phyloP scores from a whole-genome alignment of 208 protist species.

The Acanthamoeba lenticulata region DNA sequence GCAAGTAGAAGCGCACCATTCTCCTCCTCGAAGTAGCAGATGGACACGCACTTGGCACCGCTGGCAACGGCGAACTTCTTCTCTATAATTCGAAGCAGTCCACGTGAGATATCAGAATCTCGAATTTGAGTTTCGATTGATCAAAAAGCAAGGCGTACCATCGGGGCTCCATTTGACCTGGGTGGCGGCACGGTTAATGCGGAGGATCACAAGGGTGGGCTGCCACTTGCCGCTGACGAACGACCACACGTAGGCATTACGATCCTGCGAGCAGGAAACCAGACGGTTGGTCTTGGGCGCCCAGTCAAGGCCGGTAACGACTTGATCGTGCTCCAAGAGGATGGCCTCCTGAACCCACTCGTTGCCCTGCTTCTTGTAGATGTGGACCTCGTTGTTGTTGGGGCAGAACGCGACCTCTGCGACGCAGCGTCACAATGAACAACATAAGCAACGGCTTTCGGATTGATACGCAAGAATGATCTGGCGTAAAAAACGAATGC shows the following conservation, averaged over 20 bases:
- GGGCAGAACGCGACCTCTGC: conserved; percentile 89
- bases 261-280: conserved; percentile 92
- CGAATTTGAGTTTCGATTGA: too few relatives aligned
- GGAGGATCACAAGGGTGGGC: conserved; percentile 92
- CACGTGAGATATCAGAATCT: background rate
- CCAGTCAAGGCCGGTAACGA: conserved; percentile 93
- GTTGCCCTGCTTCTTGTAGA: conserved; percentile 85
- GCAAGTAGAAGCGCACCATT: conserved; percentile 74
- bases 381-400: conserved; percentile 89
- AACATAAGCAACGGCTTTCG: background rate
- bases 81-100: conserved; percentile 82
- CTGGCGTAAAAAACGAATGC: background rate
- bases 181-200: conserved; percentile 89
- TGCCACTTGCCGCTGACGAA: conserved; percentile 86
- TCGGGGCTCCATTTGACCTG: conserved; percentile 88
- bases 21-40: conserved; percentile 94
- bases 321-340: conserved; percentile 87
- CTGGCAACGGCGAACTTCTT: conserved; percentile 93
- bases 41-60: conserved; percentile 87
- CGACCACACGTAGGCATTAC: conserved; percentile 96
- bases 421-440: background rate
- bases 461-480: too few relatives aligned
- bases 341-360: conserved; percentile 66
- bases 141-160: conserved; percentile 27
- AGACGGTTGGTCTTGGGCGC: conserved; percentile 89